Evolutionary conservation across 768 basidiomycete genomes (phyloP).

Genomic region (Russula sp.): DNA sequence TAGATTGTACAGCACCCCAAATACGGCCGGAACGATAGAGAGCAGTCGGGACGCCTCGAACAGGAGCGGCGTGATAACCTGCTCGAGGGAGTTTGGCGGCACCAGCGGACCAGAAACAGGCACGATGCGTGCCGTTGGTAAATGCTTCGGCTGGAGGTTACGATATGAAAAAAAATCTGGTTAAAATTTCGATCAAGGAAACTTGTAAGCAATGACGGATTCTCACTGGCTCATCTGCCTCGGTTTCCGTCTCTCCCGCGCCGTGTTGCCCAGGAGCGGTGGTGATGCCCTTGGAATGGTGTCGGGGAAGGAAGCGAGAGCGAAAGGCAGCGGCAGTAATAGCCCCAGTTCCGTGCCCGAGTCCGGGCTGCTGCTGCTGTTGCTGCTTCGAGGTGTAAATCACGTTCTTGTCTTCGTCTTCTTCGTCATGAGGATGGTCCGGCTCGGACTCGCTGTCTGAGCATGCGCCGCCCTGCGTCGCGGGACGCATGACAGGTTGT

Average conservation of each 20-base stretch:
- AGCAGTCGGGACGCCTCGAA: slow-evolving; percentile 70
- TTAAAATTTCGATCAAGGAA: slow-evolving; percentile 13
- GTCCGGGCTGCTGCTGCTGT: slow-evolving; percentile 5
- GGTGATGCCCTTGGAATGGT: slow-evolving; percentile 47
- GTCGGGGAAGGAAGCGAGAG: slow-evolving; percentile 24
- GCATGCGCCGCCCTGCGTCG: slow-evolving; percentile 6
- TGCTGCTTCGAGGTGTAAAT: slow-evolving; percentile 21
- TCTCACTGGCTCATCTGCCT: slow-evolving; percentile 71
- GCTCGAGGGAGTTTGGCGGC: slow-evolving; percentile 47
- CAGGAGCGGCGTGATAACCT: slow-evolving; percentile 53
- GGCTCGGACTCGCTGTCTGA: slow-evolving; percentile 26
- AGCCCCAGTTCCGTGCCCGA: no score
- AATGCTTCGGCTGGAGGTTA: slow-evolving; percentile 48
- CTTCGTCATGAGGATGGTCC: slow-evolving; percentile 13
- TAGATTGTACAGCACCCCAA: slow-evolving; percentile 62
- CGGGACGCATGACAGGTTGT: slow-evolving; percentile 23
- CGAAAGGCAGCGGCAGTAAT: slow-evolving; percentile 8
- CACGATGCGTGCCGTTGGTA: slow-evolving; percentile 66
- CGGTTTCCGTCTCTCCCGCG: slow-evolving; percentile 77
- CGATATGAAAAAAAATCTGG: slow-evolving; percentile 1
- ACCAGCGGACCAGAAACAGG: slow-evolving; percentile 50
- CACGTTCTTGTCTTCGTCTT: slow-evolving; percentile 21
- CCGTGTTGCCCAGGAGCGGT: slow-evolving; percentile 57
- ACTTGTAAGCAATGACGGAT: not conserved
- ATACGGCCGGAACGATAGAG: slow-evolving; percentile 66